Base-by-base conservation (phyloP, 805 yeast genomes). In the Sporopachydermia lactativora region DNA sequence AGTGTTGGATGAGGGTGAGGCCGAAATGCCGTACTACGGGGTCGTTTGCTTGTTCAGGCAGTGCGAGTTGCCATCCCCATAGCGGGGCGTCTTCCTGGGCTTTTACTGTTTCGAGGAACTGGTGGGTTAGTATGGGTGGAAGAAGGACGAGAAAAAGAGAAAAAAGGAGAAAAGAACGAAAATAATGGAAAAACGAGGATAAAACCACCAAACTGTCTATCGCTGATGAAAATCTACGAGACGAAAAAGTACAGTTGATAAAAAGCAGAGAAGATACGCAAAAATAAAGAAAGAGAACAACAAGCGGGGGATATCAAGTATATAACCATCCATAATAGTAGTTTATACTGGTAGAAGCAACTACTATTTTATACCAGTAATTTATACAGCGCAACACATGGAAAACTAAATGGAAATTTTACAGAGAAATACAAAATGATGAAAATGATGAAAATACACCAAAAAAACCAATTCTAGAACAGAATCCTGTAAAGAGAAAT, bases 11-110 rank as follows among this genome's bases (percentile, higher is more conserved):
- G 45, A 92, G 60, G 14, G 89, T 77, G 34, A 92, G 64, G 0
- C 98, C 98, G 57, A 77, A 92, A 58, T 94, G 96, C 45, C 95
- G 75, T 17, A 88, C 86, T 18, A 84, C 75, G 47, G 67, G 72
- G 53, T 79, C 73, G 36, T 71, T 64, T 48, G 76, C 64, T 61
- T 73, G 64, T 56, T 75, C 72, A 1, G 73, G 73, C 17, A 73
- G 54, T 1, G 95, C 85, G 43, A 92, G 68, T 55, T 81, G 85
- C 59, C 79, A 89, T 2, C 96, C 96, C 88, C 95, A 85, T 45
- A 65, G 73, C 0, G 98, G 96, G 15, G 94, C 78, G 54, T 88
- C 94, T 5, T 78, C 81, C 45, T 80, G 77, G 36, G 66, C 61
- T 53, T 84, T 88, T 17, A 89, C 73, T 6, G 74, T 64, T 49